Evolutionary conservation across 257 asterid genomes (phyloP).

Genomic region (Penstemon newberryi): DNA sequence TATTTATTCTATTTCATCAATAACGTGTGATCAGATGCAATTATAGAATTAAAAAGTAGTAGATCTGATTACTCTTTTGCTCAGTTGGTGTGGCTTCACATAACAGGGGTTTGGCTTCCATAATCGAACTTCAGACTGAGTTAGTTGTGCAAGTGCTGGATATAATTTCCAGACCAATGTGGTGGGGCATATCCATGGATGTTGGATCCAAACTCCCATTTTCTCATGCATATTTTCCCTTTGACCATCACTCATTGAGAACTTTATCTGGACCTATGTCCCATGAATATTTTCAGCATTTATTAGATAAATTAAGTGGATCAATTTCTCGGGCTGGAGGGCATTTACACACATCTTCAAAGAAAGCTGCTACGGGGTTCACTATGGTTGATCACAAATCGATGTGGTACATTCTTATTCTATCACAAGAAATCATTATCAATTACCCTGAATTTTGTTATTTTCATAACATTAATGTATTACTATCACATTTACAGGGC

Average conservation of each 20-base stretch:
- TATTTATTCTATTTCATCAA: not conserved
- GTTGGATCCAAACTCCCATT: constrained; percentile 63
- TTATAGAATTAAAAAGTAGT: constrained; percentile 14
- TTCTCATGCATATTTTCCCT: constrained; percentile 69
- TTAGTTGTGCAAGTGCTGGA: constrained; percentile 57
- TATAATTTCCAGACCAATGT: constrained; percentile 67
- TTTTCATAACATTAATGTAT: constrained; percentile 17
- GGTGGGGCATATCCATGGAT: constrained; percentile 80
- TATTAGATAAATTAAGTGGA: constrained; percentile 43
- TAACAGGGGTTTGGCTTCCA: constrained; percentile 83
- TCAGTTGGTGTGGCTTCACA: constrained; percentile 43
- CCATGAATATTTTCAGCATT: constrained; percentile 46
- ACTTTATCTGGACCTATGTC: constrained; percentile 61
- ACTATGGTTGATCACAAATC: constrained; percentile 57
- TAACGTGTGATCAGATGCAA: constrained; percentile 9
- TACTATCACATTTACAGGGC: constrained; percentile 48
- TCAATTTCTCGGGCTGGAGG: constrained; percentile 36
- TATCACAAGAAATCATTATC: constrained; percentile 16
- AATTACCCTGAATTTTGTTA: constrained; percentile 27
- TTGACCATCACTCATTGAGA: constrained; percentile 44
- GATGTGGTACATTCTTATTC: constrained; percentile 50
- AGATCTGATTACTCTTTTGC: constrained; percentile 32
- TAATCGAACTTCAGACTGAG: constrained; percentile 60
- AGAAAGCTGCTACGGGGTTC: constrained; percentile 38
- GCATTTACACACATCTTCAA: constrained; percentile 32